Percentiles rank a stretch among this genome's conserved stretches.
Evolutionary conservation across 495 filamentous ascomycete species (phyloP).

Genomic region (Copromyces sp.): DNA sequence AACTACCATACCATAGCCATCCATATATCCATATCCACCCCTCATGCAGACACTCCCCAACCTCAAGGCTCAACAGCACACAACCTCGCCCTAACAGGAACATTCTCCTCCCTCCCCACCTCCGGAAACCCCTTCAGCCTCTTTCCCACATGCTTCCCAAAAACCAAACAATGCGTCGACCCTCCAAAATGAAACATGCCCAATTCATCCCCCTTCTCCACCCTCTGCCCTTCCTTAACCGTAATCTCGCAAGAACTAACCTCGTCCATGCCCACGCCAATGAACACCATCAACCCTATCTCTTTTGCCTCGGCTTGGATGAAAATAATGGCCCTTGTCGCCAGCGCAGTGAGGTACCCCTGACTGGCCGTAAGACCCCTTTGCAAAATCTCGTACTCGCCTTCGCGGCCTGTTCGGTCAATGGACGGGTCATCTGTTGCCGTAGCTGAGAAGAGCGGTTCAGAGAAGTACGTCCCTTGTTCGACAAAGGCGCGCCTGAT

Average conservation of each 20-base stretch:
- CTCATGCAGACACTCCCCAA: background rate
- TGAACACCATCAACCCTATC: constrained; percentile 56
- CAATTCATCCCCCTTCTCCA: constrained; percentile 55
- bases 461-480: constrained; percentile 60
- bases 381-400: constrained; percentile 25
- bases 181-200: constrained; percentile 74
- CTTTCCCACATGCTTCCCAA: constrained; percentile 29
- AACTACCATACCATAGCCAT: too few species aligned
- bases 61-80: constrained; percentile 2
- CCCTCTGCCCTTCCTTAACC: constrained; percentile 47
- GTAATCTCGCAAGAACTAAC: constrained; percentile 59
- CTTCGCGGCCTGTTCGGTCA: constrained; percentile 25
- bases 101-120: constrained; percentile 38
- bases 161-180: constrained; percentile 53
- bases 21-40: too few species aligned
- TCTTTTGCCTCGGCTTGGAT: constrained; percentile 55
- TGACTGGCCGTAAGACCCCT: constrained; percentile 34
- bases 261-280: constrained; percentile 63
- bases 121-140: constrained; percentile 38
- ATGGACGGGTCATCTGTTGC: background rate
- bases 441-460: constrained; percentile 36
- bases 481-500: constrained; percentile 45
- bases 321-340: constrained; percentile 55
- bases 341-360: constrained; percentile 48
- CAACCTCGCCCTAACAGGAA: constrained; percentile 43